These are phyloP conservation scores for Scolecobasidium constrictum DNA, from an alignment of 2,329 filamentous ascomycete genomes.

Conservation along the genomic window DNA sequence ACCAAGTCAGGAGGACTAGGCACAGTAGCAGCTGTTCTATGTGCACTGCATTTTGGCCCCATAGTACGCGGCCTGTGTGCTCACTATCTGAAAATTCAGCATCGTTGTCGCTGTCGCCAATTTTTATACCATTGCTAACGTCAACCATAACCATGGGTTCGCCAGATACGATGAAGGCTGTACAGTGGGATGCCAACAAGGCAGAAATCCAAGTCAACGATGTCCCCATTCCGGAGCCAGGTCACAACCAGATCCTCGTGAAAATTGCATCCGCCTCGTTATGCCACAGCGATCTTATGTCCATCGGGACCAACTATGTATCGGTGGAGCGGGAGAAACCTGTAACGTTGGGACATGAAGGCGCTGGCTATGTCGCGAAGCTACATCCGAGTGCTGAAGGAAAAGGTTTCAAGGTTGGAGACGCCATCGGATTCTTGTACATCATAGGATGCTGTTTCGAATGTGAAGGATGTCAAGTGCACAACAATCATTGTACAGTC, in stretches of 20 bases:
- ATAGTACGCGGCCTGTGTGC: no score
- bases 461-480: constrained; percentile 17
- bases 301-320: constrained; percentile 23
- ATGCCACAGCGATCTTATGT: constrained; percentile 29
- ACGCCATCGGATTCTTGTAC: constrained; percentile 21
- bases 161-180: constrained; percentile 3
- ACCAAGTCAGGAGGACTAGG: no score
- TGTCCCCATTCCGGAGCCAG: constrained; percentile 32
- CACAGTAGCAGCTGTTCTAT: no score
- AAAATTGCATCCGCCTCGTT: constrained; percentile 28
- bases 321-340: constrained; percentile 20
- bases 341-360: constrained; percentile 23
- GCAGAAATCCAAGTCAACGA: constrained; percentile 30
- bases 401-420: constrained; percentile 19
- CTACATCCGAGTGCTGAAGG: constrained; percentile 13
- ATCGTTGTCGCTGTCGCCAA: no score
- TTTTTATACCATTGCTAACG: no score
- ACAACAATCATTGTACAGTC: not conserved
- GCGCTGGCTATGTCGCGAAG: constrained; percentile 19
- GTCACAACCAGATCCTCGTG: constrained; percentile 29
- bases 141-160: no score
- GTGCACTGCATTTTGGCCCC: no score
- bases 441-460: constrained; percentile 23
- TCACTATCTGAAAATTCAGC: no score
- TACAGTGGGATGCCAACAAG: constrained; percentile 19